Conservation (phyloP, 1,284 basidiomycete species). For the Lignosus rhinocerotis region DNA sequence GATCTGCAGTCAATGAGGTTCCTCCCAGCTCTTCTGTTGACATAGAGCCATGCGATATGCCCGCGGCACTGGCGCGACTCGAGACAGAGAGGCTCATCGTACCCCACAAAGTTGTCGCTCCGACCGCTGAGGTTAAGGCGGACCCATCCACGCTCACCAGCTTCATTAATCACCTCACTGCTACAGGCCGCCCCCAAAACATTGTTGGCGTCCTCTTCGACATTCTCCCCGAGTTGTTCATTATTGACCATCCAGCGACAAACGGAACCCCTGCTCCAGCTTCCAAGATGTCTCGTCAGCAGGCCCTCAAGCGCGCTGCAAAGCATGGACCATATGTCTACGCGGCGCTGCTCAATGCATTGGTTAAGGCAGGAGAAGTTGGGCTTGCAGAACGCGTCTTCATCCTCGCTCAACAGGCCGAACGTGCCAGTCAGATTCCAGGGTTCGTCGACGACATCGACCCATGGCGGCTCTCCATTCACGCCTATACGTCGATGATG, state of each 20-base stretch:
- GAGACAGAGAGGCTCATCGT: slow-evolving; percentile 14
- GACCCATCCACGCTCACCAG: slow-evolving; percentile 50
- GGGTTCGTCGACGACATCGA: slow-evolving; percentile 27
- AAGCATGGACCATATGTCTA: slow-evolving; percentile 60
- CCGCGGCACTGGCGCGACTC: slow-evolving; percentile 5
- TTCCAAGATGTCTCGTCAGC: slow-evolving; percentile 28
- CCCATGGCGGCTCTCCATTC: slow-evolving; percentile 64
- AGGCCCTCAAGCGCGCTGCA: slow-evolving; percentile 43
- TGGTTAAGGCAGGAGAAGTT: slow-evolving; percentile 55
- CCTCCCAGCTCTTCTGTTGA: background rate
- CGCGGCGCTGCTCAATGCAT: slow-evolving; percentile 56
- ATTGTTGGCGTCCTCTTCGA: slow-evolving; percentile 47
- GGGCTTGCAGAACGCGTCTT: slow-evolving; percentile 66
- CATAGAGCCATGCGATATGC: slow-evolving; percentile 1
- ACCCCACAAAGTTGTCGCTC: slow-evolving; percentile 12
- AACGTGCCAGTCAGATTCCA: slow-evolving; percentile 50
- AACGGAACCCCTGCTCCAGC: slow-evolving; percentile 28
- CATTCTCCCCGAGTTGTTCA: slow-evolving; percentile 55
- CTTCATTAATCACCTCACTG: slow-evolving; percentile 53
- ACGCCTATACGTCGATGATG: slow-evolving; percentile 74
- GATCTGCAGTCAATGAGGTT: background rate
- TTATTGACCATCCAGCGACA: slow-evolving; percentile 41
- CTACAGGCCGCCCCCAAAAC: slow-evolving; percentile 47
- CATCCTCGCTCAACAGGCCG: slow-evolving; percentile 55
- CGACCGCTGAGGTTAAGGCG: slow-evolving; percentile 17